Percentiles rank a stretch among this genome's conserved stretches.
These are phyloP conservation scores for Ananas comosus DNA, from an alignment of 176 grass and related monocot genomes.

Conservation along the genomic window DNA sequence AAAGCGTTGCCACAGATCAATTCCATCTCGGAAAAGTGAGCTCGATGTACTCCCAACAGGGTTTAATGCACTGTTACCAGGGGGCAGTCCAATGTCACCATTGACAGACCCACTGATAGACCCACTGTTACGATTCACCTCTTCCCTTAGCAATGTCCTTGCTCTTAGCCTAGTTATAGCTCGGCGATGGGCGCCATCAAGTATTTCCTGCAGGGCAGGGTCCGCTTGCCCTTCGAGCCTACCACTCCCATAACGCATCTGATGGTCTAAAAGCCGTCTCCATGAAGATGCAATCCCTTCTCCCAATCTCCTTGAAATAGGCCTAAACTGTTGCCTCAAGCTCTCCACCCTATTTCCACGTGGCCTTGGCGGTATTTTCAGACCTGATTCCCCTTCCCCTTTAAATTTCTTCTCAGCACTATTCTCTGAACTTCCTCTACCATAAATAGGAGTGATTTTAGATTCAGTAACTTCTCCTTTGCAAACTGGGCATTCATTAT, in stretches of 20 bases:
- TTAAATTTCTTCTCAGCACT: constrained; percentile 39
- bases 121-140: constrained; percentile 11
- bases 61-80: constrained; percentile 33
- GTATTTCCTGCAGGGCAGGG: constrained; percentile 38
- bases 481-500: constrained; percentile 97
- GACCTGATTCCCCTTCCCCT: constrained; percentile 43
- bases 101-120: constrained; percentile 6
- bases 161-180: constrained; percentile 48
- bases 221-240: constrained; percentile 52
- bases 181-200: constrained; percentile 41
- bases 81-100: constrained; percentile 26
- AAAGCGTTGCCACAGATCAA: constrained; percentile 67
- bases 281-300: constrained; percentile 72
- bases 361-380: constrained; percentile 68
- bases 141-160: constrained; percentile 51
- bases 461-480: constrained; percentile 86
- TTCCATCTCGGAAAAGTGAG: constrained; percentile 44
- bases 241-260: constrained; percentile 36
- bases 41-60: constrained; percentile 26
- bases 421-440: constrained; percentile 51
- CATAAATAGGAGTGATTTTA: constrained; percentile 83
- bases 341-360: constrained; percentile 83
- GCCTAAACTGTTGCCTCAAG: constrained; percentile 87
- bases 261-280: constrained; percentile 73
- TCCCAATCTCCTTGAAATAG: constrained; percentile 80